Conservation (phyloP, 176 grass and related monocot genomes). For the Oryza meridionalis region DNA sequence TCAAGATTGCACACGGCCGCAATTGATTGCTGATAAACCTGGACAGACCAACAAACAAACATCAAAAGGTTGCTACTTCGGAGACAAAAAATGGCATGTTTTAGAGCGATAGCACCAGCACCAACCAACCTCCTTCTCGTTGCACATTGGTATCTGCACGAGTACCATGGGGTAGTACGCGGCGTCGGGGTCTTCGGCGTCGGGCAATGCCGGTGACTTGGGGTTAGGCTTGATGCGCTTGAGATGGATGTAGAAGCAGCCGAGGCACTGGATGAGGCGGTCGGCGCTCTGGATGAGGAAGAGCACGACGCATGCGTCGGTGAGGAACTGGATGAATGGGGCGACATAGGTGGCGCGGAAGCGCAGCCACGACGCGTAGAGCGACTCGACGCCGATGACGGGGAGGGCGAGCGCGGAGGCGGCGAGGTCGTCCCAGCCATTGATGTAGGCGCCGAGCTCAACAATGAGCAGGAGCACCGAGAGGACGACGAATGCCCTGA, state of each 20-base stretch:
- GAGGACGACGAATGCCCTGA: slow-evolving; percentile 79
- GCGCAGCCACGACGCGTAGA: slow-evolving; percentile 79
- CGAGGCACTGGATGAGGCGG: slow-evolving; percentile 87
- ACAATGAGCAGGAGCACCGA: slow-evolving; percentile 72
- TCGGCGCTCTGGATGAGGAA: slow-evolving; percentile 97
- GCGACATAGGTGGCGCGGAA: slow-evolving; percentile 80
- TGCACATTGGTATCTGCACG: slow-evolving; percentile 99
- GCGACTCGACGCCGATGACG: slow-evolving; percentile 58
- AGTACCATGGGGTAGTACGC: slow-evolving; percentile 87
- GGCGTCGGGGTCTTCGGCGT: slow-evolving; percentile 67
- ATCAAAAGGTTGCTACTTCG: slow-evolving; percentile 27
- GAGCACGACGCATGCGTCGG: slow-evolving; percentile 84
- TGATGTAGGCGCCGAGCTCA: slow-evolving; percentile 71
- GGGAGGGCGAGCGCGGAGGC: slow-evolving; percentile 53
- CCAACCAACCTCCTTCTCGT: slow-evolving; percentile 81
- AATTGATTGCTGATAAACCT: slow-evolving; percentile 99
- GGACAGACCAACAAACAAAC: slow-evolving; percentile 39
- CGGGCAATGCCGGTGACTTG: slow-evolving; percentile 42
- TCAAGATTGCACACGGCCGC: slow-evolving; percentile 95
- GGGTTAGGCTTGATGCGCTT: slow-evolving; percentile 79
- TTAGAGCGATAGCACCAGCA: background rate
- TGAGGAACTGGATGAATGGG: slow-evolving; percentile 86
- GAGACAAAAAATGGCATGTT: slow-evolving; percentile 25
- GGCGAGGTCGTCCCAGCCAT: slow-evolving; percentile 71
- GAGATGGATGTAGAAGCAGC: slow-evolving; percentile 88